Evolutionary conservation across 2,329 filamentous ascomycete species (phyloP).

Genomic region (Stenocarpella maydis): DNA sequence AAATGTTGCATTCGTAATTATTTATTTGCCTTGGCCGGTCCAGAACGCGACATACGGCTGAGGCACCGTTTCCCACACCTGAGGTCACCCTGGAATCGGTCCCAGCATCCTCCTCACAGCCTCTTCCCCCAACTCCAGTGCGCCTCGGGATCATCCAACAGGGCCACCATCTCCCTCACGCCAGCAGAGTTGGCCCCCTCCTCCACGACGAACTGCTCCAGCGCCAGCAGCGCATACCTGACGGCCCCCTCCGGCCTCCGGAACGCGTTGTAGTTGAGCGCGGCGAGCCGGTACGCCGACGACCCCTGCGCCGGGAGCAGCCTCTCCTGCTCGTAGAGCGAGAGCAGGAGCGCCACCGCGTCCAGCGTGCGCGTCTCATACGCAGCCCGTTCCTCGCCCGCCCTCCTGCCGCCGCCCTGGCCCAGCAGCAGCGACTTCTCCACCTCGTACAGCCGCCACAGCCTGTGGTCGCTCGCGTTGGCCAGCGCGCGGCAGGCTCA

Average conservation of each 20-base stretch:
- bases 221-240: conserved; percentile 46
- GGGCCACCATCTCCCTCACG: conserved; percentile 44
- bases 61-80: no score
- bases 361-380: conserved; percentile 37
- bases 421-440: conserved; percentile 40
- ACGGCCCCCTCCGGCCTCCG: conserved; percentile 42
- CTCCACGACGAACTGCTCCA: conserved; percentile 46
- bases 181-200: conserved; percentile 46
- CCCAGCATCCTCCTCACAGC: neutral
- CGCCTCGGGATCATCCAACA: conserved; percentile 42
- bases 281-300: conserved; percentile 49
- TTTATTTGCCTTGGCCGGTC: no score
- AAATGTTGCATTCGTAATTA: no score
- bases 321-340: conserved; percentile 46
- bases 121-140: conserved; percentile 32
- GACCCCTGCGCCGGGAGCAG: conserved; percentile 49
- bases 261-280: conserved; percentile 49
- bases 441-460: conserved; percentile 43
- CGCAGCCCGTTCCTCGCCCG: neutral
- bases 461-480: conserved; percentile 42
- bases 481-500: conserved; percentile 42
- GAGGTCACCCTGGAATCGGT: no score
- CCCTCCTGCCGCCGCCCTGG: neutral
- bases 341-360: conserved; percentile 45
- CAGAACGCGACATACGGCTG: no score